Percentiles rank a stretch among this genome's conserved stretches.
Evolutionary conservation across 2,329 filamentous ascomycete species (phyloP).

Genomic region (Penicillium sp.): DNA sequence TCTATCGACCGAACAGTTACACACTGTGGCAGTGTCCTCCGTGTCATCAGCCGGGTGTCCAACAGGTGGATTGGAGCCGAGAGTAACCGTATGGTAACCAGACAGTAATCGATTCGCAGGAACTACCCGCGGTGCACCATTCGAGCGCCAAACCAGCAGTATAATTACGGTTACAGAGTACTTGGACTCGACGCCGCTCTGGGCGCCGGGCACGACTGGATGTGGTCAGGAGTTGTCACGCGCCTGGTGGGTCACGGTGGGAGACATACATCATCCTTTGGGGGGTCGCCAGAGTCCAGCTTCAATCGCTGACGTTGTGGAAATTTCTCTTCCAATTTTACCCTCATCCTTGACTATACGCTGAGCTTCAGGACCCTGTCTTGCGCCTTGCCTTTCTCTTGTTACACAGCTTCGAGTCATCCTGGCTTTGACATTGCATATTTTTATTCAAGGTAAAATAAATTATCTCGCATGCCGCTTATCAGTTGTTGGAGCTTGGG

Average conservation of each 20-base stretch:
- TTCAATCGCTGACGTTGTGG: conserved; percentile 10
- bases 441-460: conserved; percentile 19
- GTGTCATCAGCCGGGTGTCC: background rate
- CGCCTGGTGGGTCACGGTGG: conserved; percentile 31
- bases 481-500: conserved; percentile 5
- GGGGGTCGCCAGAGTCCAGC: conserved; percentile 7
- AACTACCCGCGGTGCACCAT: no score
- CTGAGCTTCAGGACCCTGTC: no score
- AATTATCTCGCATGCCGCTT: conserved; percentile 10
- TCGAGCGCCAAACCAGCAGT: no score
- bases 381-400: no score
- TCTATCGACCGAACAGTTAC: no score
- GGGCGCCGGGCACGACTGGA: conserved; percentile 5
- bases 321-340: conserved; percentile 5
- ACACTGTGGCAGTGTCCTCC: no score
- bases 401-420: conserved; percentile 8
- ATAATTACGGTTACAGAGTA: no score
- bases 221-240: conserved; percentile 33
- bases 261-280: conserved; percentile 31
- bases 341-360: conserved; percentile 3
- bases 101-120: background rate
- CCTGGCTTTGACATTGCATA: background rate
- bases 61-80: background rate
- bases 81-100: conserved; percentile 22
- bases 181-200: background rate